Evolutionary conservation across 2,329 filamentous ascomycete genomes (phyloP).

Genomic region (Byssochlamys sp.): DNA sequence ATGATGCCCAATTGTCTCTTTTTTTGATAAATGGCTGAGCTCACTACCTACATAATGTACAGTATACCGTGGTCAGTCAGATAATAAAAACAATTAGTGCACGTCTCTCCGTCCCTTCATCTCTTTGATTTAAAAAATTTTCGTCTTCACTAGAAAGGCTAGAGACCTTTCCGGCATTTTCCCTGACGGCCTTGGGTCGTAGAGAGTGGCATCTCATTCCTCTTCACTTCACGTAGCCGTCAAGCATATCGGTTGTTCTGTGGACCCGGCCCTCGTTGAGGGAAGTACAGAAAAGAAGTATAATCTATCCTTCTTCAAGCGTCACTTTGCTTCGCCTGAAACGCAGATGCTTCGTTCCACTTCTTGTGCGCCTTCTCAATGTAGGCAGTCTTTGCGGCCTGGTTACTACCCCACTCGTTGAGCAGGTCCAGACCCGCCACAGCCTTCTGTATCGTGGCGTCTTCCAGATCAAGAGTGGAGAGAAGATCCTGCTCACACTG

Average conservation of each 20-base stretch:
- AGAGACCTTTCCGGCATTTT: neutral
- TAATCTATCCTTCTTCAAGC: neutral
- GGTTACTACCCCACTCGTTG: conserved; percentile 42
- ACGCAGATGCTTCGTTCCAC: conserved; percentile 33
- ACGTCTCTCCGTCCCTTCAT: neutral
- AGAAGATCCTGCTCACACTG: conserved; percentile 54
- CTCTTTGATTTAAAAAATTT: neutral
- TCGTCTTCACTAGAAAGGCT: neutral
- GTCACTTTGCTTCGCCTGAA: conserved; percentile 15
- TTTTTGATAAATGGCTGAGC: neutral
- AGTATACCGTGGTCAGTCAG: neutral
- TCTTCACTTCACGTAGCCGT: neutral
- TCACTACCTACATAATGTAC: neutral
- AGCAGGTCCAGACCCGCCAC: conserved; percentile 45
- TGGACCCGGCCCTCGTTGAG: neutral
- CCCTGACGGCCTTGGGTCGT: neutral
- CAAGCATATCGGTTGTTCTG: neutral
- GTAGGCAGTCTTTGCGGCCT: conserved; percentile 43
- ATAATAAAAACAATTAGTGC: conserved; percentile 1
- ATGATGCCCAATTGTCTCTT: neutral
- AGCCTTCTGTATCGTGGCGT: conserved; percentile 48
- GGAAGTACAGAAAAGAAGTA: neutral
- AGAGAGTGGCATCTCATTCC: neutral
- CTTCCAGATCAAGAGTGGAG: conserved; percentile 46
- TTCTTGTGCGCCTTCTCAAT: conserved; percentile 29